Evolutionary conservation across 2,329 filamentous ascomycete genomes (phyloP), one percentile per base, ranked within the genome.

Genomic region (Neofusicoccum ribis): DNA sequence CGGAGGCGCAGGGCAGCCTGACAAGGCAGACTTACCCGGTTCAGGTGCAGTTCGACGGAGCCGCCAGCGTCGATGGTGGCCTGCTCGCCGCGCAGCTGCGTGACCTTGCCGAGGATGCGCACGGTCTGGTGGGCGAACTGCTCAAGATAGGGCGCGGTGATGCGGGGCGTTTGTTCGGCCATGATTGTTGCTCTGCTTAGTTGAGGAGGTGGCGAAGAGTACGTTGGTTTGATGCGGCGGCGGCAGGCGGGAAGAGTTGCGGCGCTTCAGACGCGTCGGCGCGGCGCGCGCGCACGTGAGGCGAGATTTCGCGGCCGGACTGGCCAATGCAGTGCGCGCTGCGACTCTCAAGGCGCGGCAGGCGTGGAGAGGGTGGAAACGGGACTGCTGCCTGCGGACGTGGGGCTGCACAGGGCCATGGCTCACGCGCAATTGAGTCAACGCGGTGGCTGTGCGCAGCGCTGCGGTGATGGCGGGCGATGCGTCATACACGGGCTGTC

Each of bases 101-200:
- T 86, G 52, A 98, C 93, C 72, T 90, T 93, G 72, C 95, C 95
- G 5, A 96, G 84, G 64, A 98, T 83, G 71, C 93, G 93, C 68
- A 98, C 91, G 68, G 91, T 91, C 69, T 87, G 81, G 74, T 85
- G 79, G 58, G 80, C 78, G 80, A 93, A 96, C 73, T 84, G 84
- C 75, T 92, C 87, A 65, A 98, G 89, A 79, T 94, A 91, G 46
- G 85, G 81, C 62, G 91, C 90, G 54, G 91, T 92, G 76, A 97
- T 88, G 77, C 95, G 93, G 36, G 95, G 94, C 56, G 92, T 88
- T 72, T 89, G 81, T 74, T 93, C 84, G 50, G 84, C 85, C 91
- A 94, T 94, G 69, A 34, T 52, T 60, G 17, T 15, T 39, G 39
- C 8, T 17, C 4, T 17, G 39, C 14, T 11, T 3, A 5, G 15